These are phyloP conservation scores for Plasmodium berghei DNA, from an alignment of 169 alveolate species.

Conservation along the genomic window DNA sequence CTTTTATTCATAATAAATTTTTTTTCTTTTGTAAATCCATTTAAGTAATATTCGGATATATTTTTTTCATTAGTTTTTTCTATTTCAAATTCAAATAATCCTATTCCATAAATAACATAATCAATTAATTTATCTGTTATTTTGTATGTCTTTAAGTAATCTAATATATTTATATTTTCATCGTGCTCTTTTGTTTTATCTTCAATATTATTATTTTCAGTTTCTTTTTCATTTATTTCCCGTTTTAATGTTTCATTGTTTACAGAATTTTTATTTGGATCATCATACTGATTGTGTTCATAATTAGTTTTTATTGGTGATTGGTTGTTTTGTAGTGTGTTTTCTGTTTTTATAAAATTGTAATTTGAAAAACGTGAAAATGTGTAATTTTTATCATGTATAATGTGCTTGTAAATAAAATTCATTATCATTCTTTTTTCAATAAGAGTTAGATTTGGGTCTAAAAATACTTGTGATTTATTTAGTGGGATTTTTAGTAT, in stretches of 20 bases:
- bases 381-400: slow-evolving; percentile 57
- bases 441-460: slow-evolving; percentile 26
- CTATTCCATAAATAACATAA: slow-evolving; percentile 56
- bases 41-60: slow-evolving; percentile 51
- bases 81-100: slow-evolving; percentile 44
- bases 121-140: slow-evolving; percentile 39
- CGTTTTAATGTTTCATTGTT: neutral
- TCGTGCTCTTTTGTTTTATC: neutral
- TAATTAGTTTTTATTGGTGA: neutral
- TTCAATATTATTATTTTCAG: neutral
- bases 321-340: slow-evolving; percentile 1
- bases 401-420: slow-evolving; percentile 52
- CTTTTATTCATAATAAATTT: slow-evolving; percentile 29
- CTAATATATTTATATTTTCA: slow-evolving; percentile 16
- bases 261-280: neutral
- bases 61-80: slow-evolving; percentile 17
- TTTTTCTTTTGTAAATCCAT: slow-evolving; percentile 51
- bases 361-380: slow-evolving; percentile 52
- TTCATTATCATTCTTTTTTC: slow-evolving; percentile 76
- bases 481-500: slow-evolving; percentile 58
- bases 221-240: neutral
- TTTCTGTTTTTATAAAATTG: slow-evolving; percentile 39
- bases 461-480: slow-evolving; percentile 63
- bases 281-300: neutral
- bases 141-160: slow-evolving; percentile 28